A percentile compares a stretch with the other conserved stretches of the same genome.
phyloP scores from a whole-genome alignment of 768 basidiomycete species.

The Lentinula boryana region DNA sequence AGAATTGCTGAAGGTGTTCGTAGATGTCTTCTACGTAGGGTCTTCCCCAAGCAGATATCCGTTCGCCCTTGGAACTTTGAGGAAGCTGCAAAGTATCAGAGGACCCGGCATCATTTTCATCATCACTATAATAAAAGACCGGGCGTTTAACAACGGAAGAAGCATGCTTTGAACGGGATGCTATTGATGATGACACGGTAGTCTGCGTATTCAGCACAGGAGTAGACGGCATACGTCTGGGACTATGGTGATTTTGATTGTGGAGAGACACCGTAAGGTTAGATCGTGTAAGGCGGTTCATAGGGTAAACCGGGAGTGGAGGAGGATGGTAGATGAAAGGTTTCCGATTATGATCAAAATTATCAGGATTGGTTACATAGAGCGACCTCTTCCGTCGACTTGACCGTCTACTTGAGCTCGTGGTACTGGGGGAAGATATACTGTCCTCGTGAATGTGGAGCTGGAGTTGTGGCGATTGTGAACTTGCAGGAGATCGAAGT shows the following conservation, averaged over 20 bases:
- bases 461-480: background rate
- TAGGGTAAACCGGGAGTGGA: conserved; percentile 18
- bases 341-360: conserved; percentile 7
- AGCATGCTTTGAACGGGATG: background rate
- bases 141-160: conserved; percentile 10
- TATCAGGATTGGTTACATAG: conserved; percentile 26
- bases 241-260: background rate
- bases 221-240: conserved; percentile 4
- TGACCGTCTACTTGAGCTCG: conserved; percentile 12
- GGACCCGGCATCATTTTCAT: conserved; percentile 9
- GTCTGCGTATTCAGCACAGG: background rate
- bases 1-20: conserved; percentile 75
- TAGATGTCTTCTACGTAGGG: conserved; percentile 77
- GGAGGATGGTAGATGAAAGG: conserved; percentile 22
- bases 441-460: background rate
- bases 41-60: conserved; percentile 38
- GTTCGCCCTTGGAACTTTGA: conserved; percentile 6
- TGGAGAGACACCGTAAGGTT: background rate
- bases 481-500: conserved; percentile 16
- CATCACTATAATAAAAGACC: conserved; percentile 11
- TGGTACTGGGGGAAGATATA: conserved; percentile 13
- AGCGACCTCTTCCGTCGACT: conserved; percentile 18
- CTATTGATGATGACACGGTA: background rate
- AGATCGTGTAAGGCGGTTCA: background rate
- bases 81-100: conserved; percentile 25